phyloP scores from a whole-genome alignment of 345 rosid species.

The Cardiospermum halicacabum region DNA sequence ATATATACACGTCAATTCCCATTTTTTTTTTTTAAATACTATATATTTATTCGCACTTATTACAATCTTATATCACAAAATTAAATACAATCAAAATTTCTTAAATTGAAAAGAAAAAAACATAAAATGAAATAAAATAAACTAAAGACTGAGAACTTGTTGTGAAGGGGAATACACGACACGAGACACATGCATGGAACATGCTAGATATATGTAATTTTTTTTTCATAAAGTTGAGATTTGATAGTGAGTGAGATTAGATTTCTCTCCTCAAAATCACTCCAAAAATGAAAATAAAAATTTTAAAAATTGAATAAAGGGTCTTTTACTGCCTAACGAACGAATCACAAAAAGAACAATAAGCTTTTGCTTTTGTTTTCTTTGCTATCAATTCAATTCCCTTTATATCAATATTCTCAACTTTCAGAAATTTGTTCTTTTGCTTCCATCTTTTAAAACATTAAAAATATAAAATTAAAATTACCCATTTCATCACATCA shows the following conservation, averaged over 20 bases:
- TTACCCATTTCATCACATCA: no score
- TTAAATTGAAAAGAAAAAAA: not conserved
- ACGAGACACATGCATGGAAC: conserved; percentile 14
- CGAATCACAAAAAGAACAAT: conserved; percentile 29
- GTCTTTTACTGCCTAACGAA: conserved; percentile 23
- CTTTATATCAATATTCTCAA: conserved; percentile 1
- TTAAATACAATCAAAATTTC: not conserved
- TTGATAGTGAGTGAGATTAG: conserved; percentile 23
- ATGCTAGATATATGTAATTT: not conserved
- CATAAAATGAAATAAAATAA: not conserved
- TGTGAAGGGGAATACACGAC: no score
- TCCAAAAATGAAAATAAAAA: conserved; percentile 23
- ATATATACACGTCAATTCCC: no score
- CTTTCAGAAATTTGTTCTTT: no score
- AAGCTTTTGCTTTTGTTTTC: conserved; percentile 26
- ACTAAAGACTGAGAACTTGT: no score
- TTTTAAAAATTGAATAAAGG: conserved; percentile 7
- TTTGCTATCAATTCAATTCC: no score
- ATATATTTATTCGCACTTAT: no score
- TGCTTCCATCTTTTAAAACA: no score
- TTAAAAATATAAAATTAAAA: no score
- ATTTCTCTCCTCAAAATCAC: conserved; percentile 34
- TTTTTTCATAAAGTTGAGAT: conserved; percentile 12
- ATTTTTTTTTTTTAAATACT: no score
- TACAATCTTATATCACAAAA: not conserved